Base-by-base conservation (phyloP, 306 rosid species). In the Medicago truncatula region DNA sequence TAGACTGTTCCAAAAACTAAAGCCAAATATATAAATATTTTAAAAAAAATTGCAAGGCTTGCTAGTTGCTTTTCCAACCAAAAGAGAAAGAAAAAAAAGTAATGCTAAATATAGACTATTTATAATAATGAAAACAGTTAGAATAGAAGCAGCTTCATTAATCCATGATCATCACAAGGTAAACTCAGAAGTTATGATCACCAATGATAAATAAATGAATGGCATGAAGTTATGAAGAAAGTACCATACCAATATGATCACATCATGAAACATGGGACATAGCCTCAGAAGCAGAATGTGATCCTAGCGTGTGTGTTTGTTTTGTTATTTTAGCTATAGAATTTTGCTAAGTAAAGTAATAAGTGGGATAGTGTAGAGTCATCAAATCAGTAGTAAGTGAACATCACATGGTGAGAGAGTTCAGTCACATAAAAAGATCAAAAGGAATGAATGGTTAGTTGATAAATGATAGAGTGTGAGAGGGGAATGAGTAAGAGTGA, bases 401-500 rank as follows among this genome's bases (percentile, higher is more conserved):
- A 83, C 72, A 67, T 77, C 81, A 80, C 67, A 58, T 54, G 70
- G 67, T 47, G 79, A 84, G 78, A 74, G 53, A 66, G 79, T 44
- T 49, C 5, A 72, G 60, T 76, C 71, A 5, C 54, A 38, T 40
- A 70, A 80, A 54, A 54, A 17, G 28, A 71, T 44, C 69, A 76
- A 70, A 56, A 57, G 63, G 59, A 66, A 44, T 49, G 40, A 12
- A 23, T 58, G 64, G 57, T 67, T 71, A 71, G 76, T 80, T 74
- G 81, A 61, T 41, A 64, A 85, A 83, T 71, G 84, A 78, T 25
- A 60, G 74, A 67, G 47, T 58, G 82, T 58, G n/a, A 58, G 64
- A 82, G 81, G 46, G 21, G 76, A 81, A 87, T 80, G 96, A 87
- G 94, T 82, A 68, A 64, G 75, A 62, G 66, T 67, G 71, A 91